These are phyloP conservation scores for Penicillium taxi DNA, from an alignment of 495 filamentous ascomycete genomes.

Conservation along the genomic window DNA sequence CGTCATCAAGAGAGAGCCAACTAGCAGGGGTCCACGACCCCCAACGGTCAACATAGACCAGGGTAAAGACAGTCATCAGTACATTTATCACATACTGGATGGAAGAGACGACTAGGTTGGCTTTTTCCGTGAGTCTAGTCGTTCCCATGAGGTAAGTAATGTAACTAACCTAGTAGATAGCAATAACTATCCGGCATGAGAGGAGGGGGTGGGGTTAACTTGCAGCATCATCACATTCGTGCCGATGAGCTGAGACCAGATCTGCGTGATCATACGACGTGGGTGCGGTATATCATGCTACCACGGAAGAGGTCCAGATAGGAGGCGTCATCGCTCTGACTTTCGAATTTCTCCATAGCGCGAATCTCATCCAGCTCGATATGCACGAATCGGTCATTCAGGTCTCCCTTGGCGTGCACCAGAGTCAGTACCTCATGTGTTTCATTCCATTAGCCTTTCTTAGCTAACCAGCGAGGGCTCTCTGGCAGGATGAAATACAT, in stretches of 20 bases:
- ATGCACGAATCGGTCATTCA: slow-evolving; percentile 49
- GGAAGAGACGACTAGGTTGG: slow-evolving; percentile 54
- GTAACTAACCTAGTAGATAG: too few relatives aligned
- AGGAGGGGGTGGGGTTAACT: neutral
- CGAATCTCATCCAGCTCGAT: slow-evolving; percentile 65
- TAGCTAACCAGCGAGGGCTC: slow-evolving; percentile 66
- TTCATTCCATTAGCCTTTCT: slow-evolving; percentile 65
- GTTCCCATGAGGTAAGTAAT: slow-evolving; percentile 63
- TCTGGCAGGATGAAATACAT: slow-evolving; percentile 60
- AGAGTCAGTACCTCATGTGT: slow-evolving; percentile 51
- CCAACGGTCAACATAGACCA: slow-evolving; percentile 56
- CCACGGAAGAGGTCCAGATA: slow-evolving; percentile 64
- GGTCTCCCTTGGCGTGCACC: slow-evolving; percentile 58
- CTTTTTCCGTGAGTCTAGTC: slow-evolving; percentile 52
- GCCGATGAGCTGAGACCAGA: slow-evolving; percentile 77
- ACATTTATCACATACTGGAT: slow-evolving; percentile 67
- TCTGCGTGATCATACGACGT: slow-evolving; percentile 69
- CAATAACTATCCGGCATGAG: neutral
- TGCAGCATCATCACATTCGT: slow-evolving; percentile 86
- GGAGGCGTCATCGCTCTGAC: slow-evolving; percentile 50
- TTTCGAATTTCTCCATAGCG: slow-evolving; percentile 62
- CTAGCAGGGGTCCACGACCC: slow-evolving; percentile 56
- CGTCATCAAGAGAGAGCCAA: slow-evolving; percentile 60
- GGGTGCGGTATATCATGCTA: slow-evolving; percentile 65
- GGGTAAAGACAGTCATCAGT: slow-evolving; percentile 44